phyloP scores from a whole-genome alignment of 805 yeast species.

The Candida gorgasii region DNA sequence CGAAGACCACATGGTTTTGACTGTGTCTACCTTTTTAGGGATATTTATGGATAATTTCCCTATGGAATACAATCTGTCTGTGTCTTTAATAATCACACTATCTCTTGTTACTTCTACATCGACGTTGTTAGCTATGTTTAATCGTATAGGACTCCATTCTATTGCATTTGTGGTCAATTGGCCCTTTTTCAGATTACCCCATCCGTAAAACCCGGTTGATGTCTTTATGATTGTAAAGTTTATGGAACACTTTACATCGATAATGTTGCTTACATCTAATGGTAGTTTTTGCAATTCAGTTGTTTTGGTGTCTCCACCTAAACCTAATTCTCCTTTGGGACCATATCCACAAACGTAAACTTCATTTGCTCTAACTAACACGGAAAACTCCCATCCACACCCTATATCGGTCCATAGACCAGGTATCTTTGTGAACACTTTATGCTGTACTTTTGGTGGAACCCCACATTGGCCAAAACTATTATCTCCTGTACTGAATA shows the following conservation, averaged over 20 bases:
- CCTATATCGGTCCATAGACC: conserved; percentile 47
- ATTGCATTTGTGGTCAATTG: conserved; percentile 37
- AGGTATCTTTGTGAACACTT: conserved; percentile 12
- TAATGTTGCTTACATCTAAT: not conserved
- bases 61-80: conserved; percentile 14
- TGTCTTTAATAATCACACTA: conserved; percentile 4
- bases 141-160: conserved; percentile 4
- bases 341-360: conserved; percentile 66
- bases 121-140: not conserved
- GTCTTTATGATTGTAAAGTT: conserved; percentile 44
- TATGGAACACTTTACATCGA: conserved; percentile 38
- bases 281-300: not conserved
- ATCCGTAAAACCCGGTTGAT: conserved; percentile 52
- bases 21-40: conserved; percentile 4
- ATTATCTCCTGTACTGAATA: conserved; percentile 64
- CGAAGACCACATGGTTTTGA: conserved; percentile 75
- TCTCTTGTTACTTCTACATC: conserved; percentile 25
- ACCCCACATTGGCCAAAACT: conserved; percentile 53
- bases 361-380: conserved; percentile 44
- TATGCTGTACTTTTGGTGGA: not conserved
- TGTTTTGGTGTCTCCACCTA: conserved; percentile 22
- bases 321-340: conserved; percentile 72
- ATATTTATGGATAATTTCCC: conserved; percentile 19
- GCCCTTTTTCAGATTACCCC: conserved; percentile 71
- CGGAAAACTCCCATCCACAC: conserved; percentile 81